Conservation (phyloP, 2,329 filamentous ascomycete genomes). For the Aspergillus viridinutans region DNA sequence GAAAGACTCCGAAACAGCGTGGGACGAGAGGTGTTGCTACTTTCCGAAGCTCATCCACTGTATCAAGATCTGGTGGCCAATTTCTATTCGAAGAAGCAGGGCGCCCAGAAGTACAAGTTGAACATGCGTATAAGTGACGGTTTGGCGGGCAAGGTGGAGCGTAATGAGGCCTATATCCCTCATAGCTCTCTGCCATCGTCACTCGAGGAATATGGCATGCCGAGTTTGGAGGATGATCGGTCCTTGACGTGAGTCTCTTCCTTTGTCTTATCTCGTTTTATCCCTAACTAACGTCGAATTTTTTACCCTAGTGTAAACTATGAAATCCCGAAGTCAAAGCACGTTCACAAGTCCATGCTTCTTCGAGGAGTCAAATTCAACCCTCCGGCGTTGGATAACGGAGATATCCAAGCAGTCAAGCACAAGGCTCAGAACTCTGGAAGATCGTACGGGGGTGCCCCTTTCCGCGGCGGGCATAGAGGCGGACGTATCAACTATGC, state of each 20-base stretch:
- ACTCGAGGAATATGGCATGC: constrained; percentile 66
- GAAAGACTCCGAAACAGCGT: constrained; percentile 74
- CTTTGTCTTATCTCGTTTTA: neutral
- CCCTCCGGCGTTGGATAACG: constrained; percentile 65
- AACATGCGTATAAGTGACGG: constrained; percentile 72
- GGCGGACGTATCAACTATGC: constrained; percentile 55
- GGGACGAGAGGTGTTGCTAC: constrained; percentile 75
- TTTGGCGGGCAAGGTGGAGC: constrained; percentile 73
- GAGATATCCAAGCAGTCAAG: constrained; percentile 70
- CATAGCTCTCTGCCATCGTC: constrained; percentile 78
- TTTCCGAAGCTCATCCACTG: constrained; percentile 78
- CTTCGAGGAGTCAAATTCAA: constrained; percentile 76
- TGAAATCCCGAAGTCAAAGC: constrained; percentile 67
- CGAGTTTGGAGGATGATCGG: constrained; percentile 76
- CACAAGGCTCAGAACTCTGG: constrained; percentile 62
- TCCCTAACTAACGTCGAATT: constrained; percentile 17
- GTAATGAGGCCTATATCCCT: constrained; percentile 78
- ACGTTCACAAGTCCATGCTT: constrained; percentile 89
- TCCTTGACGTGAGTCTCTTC: constrained; percentile 67
- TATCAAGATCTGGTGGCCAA: constrained; percentile 79
- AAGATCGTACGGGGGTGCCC: constrained; percentile 66
- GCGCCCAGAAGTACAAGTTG: constrained; percentile 62
- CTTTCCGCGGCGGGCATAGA: constrained; percentile 49
- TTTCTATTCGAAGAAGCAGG: constrained; percentile 90
- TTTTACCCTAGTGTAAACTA: constrained; percentile 67